Percentiles rank a stretch among this genome's conserved stretches.
phyloP scores from a whole-genome alignment of 2,329 filamentous ascomycete genomes.

The Colletotrichum camelliae region DNA sequence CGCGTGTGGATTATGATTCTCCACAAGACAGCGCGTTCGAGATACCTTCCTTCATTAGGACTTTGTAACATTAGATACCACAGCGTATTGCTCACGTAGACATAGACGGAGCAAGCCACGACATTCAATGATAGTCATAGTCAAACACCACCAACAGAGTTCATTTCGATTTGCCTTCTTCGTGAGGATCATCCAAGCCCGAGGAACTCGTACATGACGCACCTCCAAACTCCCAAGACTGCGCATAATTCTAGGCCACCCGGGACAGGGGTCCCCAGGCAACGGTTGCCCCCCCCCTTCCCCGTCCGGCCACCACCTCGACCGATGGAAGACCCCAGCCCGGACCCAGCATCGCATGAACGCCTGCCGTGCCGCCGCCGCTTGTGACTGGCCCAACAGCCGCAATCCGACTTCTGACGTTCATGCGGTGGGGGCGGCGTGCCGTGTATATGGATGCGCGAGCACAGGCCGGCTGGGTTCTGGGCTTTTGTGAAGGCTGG shows the following conservation, averaged over 20 bases:
- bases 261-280: neutral
- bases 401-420: neutral
- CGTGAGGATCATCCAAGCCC: neutral
- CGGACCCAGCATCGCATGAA: neutral
- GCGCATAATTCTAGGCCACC: neutral
- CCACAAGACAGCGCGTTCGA: neutral
- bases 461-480: neutral
- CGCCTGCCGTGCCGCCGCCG: neutral
- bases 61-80: constrained; percentile 15
- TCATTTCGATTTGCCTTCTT: neutral
- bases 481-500: neutral
- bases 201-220: neutral
- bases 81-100: neutral
- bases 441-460: neutral
- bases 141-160: neutral
- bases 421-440: neutral
- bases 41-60: constrained; percentile 11
- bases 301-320: neutral
- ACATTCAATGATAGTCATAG: neutral
- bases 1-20: constrained; percentile 6
- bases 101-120: neutral
- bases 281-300: neutral
- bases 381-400: neutral
- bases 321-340: neutral
- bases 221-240: neutral